Evolutionary conservation across 768 basidiomycete genomes (phyloP), one percentile per base, ranked within the genome.

Genomic region (Tricholomella constricta): DNA sequence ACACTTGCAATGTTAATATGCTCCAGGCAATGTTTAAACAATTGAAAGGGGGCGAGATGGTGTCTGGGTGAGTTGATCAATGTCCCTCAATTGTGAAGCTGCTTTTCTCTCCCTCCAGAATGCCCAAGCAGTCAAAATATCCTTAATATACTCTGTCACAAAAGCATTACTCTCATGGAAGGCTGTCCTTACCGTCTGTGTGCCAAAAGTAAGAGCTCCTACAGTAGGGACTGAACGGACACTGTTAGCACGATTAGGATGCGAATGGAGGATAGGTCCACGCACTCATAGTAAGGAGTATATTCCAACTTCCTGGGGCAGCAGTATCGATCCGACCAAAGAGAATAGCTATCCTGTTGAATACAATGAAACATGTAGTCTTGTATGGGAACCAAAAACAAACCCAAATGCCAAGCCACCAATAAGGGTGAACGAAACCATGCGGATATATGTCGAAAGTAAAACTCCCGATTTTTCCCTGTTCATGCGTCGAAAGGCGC

Each of bases 81-180:
- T 38, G 15, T 15, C 15, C 36, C n/a, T 15, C 6, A 15, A 6
- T 6, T 6, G 20, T 15, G 20, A 6, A 19, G 15, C 36, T 5
- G 36, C 5, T n/a, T 42, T 42, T 14, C 41, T 34, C 17, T 41
- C 25, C 20, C 26, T 49, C 23, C 48, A 49, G 48, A 49, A 49
- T 15, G 20, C 34, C 48, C 48, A 49, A 19, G 38, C 25, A 25
- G n/a, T 6, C 10, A 49, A 8, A 7, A 49, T 49, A 17, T 49
- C 48, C 48, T 49, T 23, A 23, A 37, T 12, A 26, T 27, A 23
- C 9, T 2, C 4, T 20, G 35, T 12, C 14, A 23, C 14, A 38
- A 37, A n/a, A 22, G 29, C 19, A 36, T 17, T 1, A 23, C 12
- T 22, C 37, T 10, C 31, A 32, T 32, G 3, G 14, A 4, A 11